Conservation (phyloP, 2,329 filamentous ascomycete genomes). For the Clonostachys chloroleuca region DNA sequence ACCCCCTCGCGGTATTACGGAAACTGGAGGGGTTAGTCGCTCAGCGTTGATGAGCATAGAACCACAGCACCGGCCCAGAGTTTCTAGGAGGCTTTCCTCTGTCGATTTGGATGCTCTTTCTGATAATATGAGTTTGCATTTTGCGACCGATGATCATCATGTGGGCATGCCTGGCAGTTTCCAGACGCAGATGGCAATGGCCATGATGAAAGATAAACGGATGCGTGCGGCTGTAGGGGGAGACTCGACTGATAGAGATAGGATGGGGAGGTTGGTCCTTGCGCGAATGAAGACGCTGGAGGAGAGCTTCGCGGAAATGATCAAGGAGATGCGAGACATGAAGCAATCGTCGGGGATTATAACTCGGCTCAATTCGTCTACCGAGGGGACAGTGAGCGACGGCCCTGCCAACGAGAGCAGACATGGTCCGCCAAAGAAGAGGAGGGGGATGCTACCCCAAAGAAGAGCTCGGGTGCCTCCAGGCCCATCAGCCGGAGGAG, state of each 20-base stretch:
- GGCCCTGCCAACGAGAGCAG: conserved; percentile 25
- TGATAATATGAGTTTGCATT: conserved; percentile 57
- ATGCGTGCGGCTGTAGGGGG: conserved; percentile 36
- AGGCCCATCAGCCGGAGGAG: conserved; percentile 34
- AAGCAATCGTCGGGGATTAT: conserved; percentile 41
- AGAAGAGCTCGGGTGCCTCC: conserved; percentile 13
- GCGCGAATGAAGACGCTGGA: conserved; percentile 91
- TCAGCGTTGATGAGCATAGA: conserved; percentile 48
- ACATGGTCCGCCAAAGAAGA: conserved; percentile 16
- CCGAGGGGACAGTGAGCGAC: conserved; percentile 3
- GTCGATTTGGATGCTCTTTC: conserved; percentile 72
- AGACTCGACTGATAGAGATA: conserved; percentile 48
- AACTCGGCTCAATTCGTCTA: conserved; percentile 44
- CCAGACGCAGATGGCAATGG: conserved; percentile 75
- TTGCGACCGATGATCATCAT: conserved; percentile 50
- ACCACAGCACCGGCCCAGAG: conserved; percentile 30
- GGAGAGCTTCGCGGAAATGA: conserved; percentile 84
- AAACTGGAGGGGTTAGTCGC: conserved; percentile 25
- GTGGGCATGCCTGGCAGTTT: conserved; percentile 70
- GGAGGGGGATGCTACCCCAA: conserved; percentile 16
- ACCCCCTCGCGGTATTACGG: conserved; percentile 30
- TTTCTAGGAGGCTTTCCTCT: conserved; percentile 48
- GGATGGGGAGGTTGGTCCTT: conserved; percentile 76
- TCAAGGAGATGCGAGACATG: conserved; percentile 70
- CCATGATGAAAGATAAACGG: conserved; percentile 53